A percentile compares a stretch with the other conserved stretches of the same genome.
Evolutionary conservation across 2,329 filamentous ascomycete genomes (phyloP).

Genomic region (Penicillium sumatraense): DNA sequence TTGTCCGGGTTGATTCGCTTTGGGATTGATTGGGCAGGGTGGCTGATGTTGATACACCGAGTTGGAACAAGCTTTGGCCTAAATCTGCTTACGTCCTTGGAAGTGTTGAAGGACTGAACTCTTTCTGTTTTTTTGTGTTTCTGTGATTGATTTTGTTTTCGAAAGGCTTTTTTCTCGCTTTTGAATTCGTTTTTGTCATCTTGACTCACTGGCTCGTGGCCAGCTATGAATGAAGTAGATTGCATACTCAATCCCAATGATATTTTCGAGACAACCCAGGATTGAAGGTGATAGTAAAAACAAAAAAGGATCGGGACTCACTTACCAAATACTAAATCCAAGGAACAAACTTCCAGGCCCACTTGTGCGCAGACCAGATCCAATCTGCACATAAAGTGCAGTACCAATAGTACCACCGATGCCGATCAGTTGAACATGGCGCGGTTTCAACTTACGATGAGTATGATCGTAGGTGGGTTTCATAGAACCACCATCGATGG

Average conservation of each 20-base stretch:
- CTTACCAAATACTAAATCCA: conserved; percentile 52
- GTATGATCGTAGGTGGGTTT: conserved; percentile 37
- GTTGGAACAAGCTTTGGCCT: not conserved
- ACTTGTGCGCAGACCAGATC: conserved; percentile 44
- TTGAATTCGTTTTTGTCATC: not conserved
- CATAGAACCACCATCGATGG: conserved; percentile 29
- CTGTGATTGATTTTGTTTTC: not conserved
- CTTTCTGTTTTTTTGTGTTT: not conserved
- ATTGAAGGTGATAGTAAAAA: not conserved
- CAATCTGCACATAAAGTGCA: conserved; percentile 50
- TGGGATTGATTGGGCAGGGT: not conserved
- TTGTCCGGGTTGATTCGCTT: conserved; percentile 6
- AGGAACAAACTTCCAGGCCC: conserved; percentile 51
- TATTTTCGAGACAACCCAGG: conserved; percentile 10
- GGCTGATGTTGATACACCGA: not conserved
- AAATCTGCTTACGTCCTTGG: not conserved
- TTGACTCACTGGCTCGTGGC: too few relatives aligned
- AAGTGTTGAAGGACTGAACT: not conserved
- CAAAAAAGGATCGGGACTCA: conserved; percentile 11
- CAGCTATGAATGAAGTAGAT: not conserved
- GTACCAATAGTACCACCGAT: conserved; percentile 53
- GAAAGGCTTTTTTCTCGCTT: not conserved
- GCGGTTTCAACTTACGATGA: conserved; percentile 48
- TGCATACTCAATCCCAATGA: not conserved
- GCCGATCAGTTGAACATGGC: conserved; percentile 53